Conservation (phyloP, 768 basidiomycete species). For the Russula ochroleuca region DNA sequence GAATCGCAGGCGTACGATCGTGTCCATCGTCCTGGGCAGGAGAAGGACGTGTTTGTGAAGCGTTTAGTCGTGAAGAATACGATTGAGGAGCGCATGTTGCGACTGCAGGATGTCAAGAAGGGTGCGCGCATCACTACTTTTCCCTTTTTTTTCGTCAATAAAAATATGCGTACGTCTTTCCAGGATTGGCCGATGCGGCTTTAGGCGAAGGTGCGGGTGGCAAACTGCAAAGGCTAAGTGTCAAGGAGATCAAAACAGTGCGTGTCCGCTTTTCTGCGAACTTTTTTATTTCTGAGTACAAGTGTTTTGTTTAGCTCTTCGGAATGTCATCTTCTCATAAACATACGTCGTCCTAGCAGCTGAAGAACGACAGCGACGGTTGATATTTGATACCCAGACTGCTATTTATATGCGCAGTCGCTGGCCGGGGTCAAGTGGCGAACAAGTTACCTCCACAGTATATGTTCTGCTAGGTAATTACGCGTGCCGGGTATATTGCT, state of each 20-base stretch:
- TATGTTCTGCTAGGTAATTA: not conserved
- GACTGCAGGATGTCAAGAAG: constrained; percentile 62
- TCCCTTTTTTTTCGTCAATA: not conserved
- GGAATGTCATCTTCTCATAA: constrained; percentile 29
- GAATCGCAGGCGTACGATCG: constrained; percentile 63
- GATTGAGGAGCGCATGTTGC: constrained; percentile 73
- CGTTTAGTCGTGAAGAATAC: constrained; percentile 63
- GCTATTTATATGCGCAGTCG: not conserved
- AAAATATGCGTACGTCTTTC: not conserved
- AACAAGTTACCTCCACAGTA: not conserved
- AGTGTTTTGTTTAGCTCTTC: constrained; percentile 29
- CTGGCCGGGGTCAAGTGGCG: not conserved
- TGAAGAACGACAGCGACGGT: not conserved
- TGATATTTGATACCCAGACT: not conserved
- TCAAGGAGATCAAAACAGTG: constrained; percentile 64
- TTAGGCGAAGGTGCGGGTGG: constrained; percentile 62
- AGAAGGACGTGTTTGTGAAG: constrained; percentile 63
- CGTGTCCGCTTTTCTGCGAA: constrained; percentile 27
- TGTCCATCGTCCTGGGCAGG: constrained; percentile 66
- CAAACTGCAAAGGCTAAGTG: constrained; percentile 60
- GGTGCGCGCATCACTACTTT: constrained; percentile 35
- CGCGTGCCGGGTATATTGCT: no score
- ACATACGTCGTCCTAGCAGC: not conserved
- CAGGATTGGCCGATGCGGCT: constrained; percentile 61
- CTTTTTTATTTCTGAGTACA: not conserved